Base-by-base conservation (phyloP, 2,329 filamentous ascomycete species). In the Elsinoe ampelina region DNA sequence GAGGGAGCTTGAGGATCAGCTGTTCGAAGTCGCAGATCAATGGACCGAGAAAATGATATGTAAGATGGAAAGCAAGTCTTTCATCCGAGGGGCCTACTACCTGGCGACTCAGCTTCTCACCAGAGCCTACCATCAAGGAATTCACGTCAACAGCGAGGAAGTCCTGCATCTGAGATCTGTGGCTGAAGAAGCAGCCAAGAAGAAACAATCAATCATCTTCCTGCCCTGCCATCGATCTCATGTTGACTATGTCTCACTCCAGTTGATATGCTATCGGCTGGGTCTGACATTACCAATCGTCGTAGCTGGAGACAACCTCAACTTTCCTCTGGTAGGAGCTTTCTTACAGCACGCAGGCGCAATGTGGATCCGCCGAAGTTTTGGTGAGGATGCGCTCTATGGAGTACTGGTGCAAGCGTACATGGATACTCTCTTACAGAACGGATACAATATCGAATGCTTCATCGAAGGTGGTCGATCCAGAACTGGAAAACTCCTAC, bases 21-120 rank as follows among this genome's bases (percentile, higher is more conserved):
- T 98, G 45, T 79, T 83, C 56, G 84, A 95, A 66, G 85, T 96
- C 3, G 87, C 89, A 3, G 89, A 93, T 61, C 84, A 86, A 62
- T 85, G 93, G 80, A 89, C 90, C 20, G 89, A 95, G 67, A 83
- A 86, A 61, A 97, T 98, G 93, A 96, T 98, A 60, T 97, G 92
- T 80, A 98, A 98, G 73, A 92, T 97, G 79, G 93, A 98, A 72
- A 95, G 86, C 76, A 95, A 91, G 68, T 77, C 82, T 1, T 97
- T 97, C 67, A 95, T 98, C 63, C 79, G 93, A 50, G 83, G 89
- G 20, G 92, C 93, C 47, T 97, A 97, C 69, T 98, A 96, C 69
- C 68, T 95, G 38, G 78, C 78, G 48, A 95, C 91, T 1, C 92
- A 97, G 72, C 77, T 97, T 47, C 76, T 97, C 60, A 95, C 92